Evolutionary conservation across 2,329 filamentous ascomycete species (phyloP).

Genomic region (Aureobasidium sp.): DNA sequence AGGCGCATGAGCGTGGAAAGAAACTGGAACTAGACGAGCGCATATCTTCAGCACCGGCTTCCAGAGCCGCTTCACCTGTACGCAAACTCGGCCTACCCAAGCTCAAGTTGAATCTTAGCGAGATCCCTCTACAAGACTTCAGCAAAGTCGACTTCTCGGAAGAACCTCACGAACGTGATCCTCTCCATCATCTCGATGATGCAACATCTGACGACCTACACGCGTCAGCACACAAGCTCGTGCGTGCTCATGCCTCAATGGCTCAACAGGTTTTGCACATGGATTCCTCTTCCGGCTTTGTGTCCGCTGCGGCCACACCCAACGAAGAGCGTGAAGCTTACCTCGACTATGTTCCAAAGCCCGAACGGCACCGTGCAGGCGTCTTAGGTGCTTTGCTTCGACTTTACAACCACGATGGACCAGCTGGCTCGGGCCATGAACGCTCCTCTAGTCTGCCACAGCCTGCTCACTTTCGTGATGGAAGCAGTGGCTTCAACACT

Average conservation of each 20-base stretch:
- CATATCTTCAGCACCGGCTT: slow-evolving; percentile 22
- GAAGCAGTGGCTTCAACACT: slow-evolving; percentile 20
- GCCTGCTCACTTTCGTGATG: slow-evolving; percentile 11
- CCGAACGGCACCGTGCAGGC: slow-evolving; percentile 61
- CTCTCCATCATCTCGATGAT: slow-evolving; percentile 8
- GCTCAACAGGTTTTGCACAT: slow-evolving; percentile 15
- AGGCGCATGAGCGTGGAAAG: slow-evolving; percentile 29
- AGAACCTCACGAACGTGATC: slow-evolving; percentile 26
- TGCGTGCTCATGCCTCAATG: slow-evolving; percentile 30
- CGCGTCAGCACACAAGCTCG: slow-evolving; percentile 37
- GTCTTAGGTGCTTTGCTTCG: slow-evolving; percentile 65
- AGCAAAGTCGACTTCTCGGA: slow-evolving; percentile 1
- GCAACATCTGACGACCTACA: slow-evolving; percentile 13
- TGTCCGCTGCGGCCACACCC: slow-evolving; percentile 42
- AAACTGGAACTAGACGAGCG: slow-evolving; percentile 24
- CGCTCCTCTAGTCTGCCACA: slow-evolving; percentile 13
- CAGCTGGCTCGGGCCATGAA: not conserved
- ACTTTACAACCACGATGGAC: slow-evolving; percentile 45
- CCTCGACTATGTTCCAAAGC: slow-evolving; percentile 57
- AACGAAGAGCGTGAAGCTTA: slow-evolving; percentile 41
- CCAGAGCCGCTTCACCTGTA: slow-evolving; percentile 22
- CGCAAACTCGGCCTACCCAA: slow-evolving; percentile 5
- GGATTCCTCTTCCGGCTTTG: slow-evolving; percentile 22
- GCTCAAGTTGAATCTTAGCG: slow-evolving; percentile 16
- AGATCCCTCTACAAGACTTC: slow-evolving; percentile 24